A percentile compares a stretch with the other conserved stretches of the same genome.
Evolutionary conservation across 768 basidiomycete genomes (phyloP).

Genomic region (Phlegmacium glaucopus): DNA sequence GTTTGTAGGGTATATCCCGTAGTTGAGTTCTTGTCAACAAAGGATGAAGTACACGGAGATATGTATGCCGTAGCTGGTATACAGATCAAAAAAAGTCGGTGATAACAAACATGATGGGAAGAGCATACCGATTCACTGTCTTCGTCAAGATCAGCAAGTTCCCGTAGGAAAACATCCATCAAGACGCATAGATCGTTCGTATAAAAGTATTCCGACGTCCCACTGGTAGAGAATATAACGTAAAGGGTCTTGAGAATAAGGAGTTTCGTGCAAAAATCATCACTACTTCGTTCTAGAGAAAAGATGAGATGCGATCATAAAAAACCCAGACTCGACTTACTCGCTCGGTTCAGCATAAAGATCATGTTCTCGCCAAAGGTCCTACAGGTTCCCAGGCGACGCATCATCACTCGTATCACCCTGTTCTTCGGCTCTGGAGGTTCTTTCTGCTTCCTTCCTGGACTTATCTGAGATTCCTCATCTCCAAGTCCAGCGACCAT

Average conservation of each 20-base stretch:
- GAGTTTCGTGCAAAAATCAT: constrained; percentile 93
- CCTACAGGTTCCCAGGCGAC: constrained; percentile 82
- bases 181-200: constrained; percentile 96
- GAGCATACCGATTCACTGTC: constrained; percentile 84
- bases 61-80: constrained; percentile 85
- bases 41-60: constrained; percentile 93
- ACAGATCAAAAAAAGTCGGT: background rate
- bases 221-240: constrained; percentile 89
- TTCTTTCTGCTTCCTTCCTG: constrained; percentile 18
- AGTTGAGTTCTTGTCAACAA: constrained; percentile 94
- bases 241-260: constrained; percentile 93
- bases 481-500: constrained; percentile 78
- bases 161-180: constrained; percentile 97
- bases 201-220: constrained; percentile 94
- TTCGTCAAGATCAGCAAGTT: constrained; percentile 87
- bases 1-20: constrained; percentile 82
- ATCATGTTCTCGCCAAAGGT: constrained; percentile 99
- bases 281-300: constrained; percentile 71
- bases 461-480: constrained; percentile 21
- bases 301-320: background rate
- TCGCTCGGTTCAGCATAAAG: constrained; percentile 95
- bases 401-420: constrained; percentile 78
- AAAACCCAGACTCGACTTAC: constrained; percentile 41
- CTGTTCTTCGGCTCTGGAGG: constrained; percentile 60
- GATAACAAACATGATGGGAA: background rate